phyloP scores from a whole-genome alignment of 1,284 basidiomycete genomes.

The Dichomitus squalens region DNA sequence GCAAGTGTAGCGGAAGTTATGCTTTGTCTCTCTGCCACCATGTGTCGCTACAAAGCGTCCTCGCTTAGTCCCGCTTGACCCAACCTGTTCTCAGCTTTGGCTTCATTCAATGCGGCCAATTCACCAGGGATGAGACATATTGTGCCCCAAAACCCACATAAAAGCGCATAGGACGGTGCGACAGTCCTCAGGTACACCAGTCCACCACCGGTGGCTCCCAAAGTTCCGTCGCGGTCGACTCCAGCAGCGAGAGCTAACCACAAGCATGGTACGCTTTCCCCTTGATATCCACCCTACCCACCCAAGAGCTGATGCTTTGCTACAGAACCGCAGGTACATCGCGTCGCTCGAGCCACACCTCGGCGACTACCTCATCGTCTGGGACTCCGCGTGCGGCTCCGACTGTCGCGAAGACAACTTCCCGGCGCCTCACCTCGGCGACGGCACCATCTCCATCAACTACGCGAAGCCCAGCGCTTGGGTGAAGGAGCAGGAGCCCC shows the following conservation, averaged over 20 bases:
- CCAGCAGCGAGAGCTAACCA: background rate
- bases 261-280: slow-evolving; percentile 1
- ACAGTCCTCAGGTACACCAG: background rate
- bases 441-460: slow-evolving; percentile 16
- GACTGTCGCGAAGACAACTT: slow-evolving; percentile 15
- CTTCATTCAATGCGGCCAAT: too few species aligned
- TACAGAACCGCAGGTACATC: slow-evolving; percentile 6
- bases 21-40: too few species aligned
- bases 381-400: slow-evolving; percentile 19
- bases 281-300: too few species aligned
- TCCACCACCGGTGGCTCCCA: background rate
- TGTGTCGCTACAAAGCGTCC: too few species aligned
- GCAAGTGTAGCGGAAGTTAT: too few species aligned
- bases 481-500: slow-evolving; percentile 17
- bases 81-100: too few species aligned
- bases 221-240: background rate
- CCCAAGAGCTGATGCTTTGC: background rate
- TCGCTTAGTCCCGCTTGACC: too few species aligned
- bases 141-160: too few species aligned
- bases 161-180: background rate
- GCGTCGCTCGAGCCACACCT: slow-evolving; percentile 20
- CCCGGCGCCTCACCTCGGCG: slow-evolving; percentile 2
- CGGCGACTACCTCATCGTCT: slow-evolving; percentile 23
- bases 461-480: slow-evolving; percentile 12
- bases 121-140: too few species aligned